Evolutionary conservation across 2,329 filamentous ascomycete species (phyloP).

Genomic region (Colletotrichum phormii): DNA sequence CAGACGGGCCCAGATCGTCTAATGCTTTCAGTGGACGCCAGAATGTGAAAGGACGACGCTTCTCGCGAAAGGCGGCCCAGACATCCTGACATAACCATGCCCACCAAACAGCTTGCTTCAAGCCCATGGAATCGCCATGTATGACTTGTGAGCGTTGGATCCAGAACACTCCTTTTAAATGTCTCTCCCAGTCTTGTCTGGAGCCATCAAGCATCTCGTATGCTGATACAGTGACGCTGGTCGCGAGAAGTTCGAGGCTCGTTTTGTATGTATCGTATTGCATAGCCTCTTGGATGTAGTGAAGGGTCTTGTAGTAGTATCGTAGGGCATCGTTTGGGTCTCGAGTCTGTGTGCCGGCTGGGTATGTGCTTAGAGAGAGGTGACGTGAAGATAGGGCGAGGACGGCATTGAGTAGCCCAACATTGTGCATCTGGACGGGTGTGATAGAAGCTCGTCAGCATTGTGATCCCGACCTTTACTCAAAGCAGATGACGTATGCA

Average conservation of each 20-base stretch:
- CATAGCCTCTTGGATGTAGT: constrained; percentile 71
- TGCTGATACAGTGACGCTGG: constrained; percentile 69
- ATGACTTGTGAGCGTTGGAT: constrained; percentile 72
- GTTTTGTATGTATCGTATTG: constrained; percentile 67
- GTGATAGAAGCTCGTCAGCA: not conserved
- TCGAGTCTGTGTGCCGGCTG: constrained; percentile 35
- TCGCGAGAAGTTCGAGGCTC: constrained; percentile 69
- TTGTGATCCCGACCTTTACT: not conserved
- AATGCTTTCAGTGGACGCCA: constrained; percentile 65
- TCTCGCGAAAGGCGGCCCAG: constrained; percentile 72
- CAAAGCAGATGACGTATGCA: too few species aligned
- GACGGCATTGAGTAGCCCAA: constrained; percentile 43
- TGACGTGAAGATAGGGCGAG: constrained; percentile 42
- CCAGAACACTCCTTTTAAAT: constrained; percentile 74
- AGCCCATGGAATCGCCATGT: constrained; percentile 66
- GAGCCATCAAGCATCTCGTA: constrained; percentile 75
- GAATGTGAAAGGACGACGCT: constrained; percentile 66
- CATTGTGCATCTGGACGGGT: constrained; percentile 36
- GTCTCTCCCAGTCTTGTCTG: constrained; percentile 67
- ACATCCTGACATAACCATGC: constrained; percentile 73
- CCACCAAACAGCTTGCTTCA: constrained; percentile 73
- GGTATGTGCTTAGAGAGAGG: constrained; percentile 23
- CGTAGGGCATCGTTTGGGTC: constrained; percentile 47
- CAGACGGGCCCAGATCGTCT: constrained; percentile 59
- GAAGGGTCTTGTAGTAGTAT: constrained; percentile 73